Conservation (phyloP, 2,329 filamentous ascomycete species). For the Epichloe sylvatica region DNA sequence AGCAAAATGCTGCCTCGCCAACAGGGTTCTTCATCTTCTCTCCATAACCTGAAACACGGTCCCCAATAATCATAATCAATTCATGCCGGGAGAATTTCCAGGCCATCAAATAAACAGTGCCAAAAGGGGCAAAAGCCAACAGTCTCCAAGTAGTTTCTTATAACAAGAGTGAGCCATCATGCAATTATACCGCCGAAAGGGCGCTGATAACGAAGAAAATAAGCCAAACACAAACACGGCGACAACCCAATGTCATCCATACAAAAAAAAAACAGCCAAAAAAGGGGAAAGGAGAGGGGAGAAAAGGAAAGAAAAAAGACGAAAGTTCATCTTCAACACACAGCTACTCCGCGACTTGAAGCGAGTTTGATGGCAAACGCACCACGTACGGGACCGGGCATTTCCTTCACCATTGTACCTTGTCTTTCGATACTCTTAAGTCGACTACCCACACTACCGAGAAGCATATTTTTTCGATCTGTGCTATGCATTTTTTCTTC, state of each 20-base stretch:
- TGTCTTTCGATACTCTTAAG: conserved; percentile 8
- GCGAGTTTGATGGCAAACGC: conserved; percentile 4
- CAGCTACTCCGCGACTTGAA: background rate
- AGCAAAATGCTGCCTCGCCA: background rate
- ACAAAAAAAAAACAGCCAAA: background rate
- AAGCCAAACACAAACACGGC: background rate
- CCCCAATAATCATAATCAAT: background rate
- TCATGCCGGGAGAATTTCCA: background rate
- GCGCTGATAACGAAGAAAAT: background rate
- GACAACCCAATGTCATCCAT: too few relatives aligned
- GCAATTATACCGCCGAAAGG: background rate
- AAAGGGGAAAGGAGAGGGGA: background rate
- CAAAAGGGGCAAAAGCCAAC: background rate
- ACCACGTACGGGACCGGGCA: conserved; percentile 3
- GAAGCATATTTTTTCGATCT: conserved; percentile 4
- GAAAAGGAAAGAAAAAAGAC: background rate
- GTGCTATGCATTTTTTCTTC: conserved; percentile 19
- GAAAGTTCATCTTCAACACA: background rate
- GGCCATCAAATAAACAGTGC: background rate
- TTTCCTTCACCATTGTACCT: conserved; percentile 7
- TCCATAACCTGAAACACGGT: background rate
- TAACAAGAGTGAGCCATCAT: background rate
- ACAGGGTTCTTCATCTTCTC: background rate
- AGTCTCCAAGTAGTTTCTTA: background rate
- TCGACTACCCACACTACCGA: conserved; percentile 1